Evolutionary conservation across 495 filamentous ascomycete species (phyloP).

Genomic region (Daldinia loculata): DNA sequence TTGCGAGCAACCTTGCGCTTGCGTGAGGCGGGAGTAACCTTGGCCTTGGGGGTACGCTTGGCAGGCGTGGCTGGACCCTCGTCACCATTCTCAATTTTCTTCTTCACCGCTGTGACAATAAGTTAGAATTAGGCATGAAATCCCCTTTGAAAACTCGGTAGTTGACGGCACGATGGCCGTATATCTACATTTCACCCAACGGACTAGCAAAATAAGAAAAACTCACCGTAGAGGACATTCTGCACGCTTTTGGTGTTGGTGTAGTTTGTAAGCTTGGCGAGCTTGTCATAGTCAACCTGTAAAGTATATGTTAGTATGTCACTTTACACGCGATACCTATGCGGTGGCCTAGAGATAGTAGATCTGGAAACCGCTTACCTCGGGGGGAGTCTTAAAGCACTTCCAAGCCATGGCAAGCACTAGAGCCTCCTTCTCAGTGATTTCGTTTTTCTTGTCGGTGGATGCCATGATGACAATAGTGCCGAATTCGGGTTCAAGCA

Average conservation of each 20-base stretch:
- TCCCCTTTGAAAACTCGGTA: background rate
- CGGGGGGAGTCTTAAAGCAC: conserved; percentile 28
- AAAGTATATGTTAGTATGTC: conserved; percentile 16
- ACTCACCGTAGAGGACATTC: conserved; percentile 35
- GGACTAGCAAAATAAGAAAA: background rate
- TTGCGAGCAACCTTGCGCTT: conserved; percentile 15
- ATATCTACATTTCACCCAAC: background rate
- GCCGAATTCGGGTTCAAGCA: background rate
- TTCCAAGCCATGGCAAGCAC: conserved; percentile 35
- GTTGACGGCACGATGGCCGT: background rate
- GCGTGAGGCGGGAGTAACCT: conserved; percentile 9
- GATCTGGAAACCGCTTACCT: conserved; percentile 16
- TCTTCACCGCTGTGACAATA: conserved; percentile 23
- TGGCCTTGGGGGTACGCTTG: conserved; percentile 24
- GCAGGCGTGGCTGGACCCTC: conserved; percentile 12
- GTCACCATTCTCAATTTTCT: conserved; percentile 21
- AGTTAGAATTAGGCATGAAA: background rate
- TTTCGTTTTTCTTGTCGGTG: conserved; percentile 3
- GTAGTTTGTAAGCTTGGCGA: conserved; percentile 37
- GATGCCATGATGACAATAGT: conserved; percentile 21
- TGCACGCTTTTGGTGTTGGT: conserved; percentile 18
- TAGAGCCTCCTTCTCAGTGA: conserved; percentile 36
- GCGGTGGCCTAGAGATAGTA: background rate
- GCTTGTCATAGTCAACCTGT: conserved; percentile 36
- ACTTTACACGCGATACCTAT: background rate